A percentile compares a stretch with the other conserved stretches of the same genome.
Conservation (phyloP, 345 rosid species). For the Salix suchowensis region DNA sequence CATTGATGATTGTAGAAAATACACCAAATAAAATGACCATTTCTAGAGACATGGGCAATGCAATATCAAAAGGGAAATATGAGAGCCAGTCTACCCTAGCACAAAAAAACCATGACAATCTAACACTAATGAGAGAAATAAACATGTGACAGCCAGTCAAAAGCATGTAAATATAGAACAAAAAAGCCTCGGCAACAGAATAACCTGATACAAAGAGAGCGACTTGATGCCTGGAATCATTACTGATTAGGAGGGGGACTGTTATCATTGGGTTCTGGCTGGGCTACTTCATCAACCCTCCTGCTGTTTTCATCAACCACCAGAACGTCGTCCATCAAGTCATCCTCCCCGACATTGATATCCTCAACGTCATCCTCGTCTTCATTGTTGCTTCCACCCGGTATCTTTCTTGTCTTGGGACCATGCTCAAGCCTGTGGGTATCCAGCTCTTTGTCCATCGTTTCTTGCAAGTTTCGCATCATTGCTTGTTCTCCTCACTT, state of each 20-base stretch:
- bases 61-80: no score
- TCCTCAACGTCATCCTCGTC: conserved; percentile 91
- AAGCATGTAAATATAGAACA: neutral
- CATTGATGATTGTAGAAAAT: neutral
- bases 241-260: conserved; percentile 1
- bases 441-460: conserved; percentile 96
- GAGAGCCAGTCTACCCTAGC: no score
- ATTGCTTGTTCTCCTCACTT: conserved; percentile 52
- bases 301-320: conserved; percentile 58
- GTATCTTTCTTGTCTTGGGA: conserved; percentile 85
- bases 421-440: conserved; percentile 93
- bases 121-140: neutral
- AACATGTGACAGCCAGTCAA: neutral
- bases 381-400: conserved; percentile 56
- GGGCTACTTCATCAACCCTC: conserved; percentile 46
- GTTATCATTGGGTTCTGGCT: conserved; percentile 20
- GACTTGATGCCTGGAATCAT: neutral
- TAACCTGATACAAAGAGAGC: conserved; percentile 1
- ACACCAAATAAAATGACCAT: neutral
- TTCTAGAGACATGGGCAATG: neutral
- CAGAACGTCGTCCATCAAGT: conserved; percentile 81
- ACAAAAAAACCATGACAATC: neutral
- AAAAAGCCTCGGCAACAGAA: neutral
- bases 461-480: conserved; percentile 80
- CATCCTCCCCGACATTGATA: conserved; percentile 83